Percentiles rank a stretch among this genome's conserved stretches.
Evolutionary conservation across 306 rosid species (phyloP).

Genomic region (Rubus idaeus): DNA sequence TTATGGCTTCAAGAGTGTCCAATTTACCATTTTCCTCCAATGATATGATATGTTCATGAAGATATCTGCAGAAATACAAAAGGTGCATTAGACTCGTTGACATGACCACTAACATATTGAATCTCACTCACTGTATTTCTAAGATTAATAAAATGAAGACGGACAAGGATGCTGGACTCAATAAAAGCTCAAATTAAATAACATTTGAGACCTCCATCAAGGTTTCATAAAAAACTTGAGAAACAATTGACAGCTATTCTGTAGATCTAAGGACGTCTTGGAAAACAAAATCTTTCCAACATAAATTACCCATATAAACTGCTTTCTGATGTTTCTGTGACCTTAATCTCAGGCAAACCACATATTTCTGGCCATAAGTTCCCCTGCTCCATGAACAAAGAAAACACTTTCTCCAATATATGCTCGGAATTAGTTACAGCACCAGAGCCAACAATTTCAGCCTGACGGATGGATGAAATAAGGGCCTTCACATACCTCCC

Average conservation of each 20-base stretch:
- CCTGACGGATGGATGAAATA: conserved; percentile 54
- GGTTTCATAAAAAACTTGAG: background rate
- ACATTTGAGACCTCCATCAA: conserved; percentile 13
- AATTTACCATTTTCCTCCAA: conserved; percentile 75
- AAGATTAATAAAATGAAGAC: background rate
- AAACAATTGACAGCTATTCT: background rate
- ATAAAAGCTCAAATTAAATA: background rate
- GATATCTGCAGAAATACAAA: conserved; percentile 60
- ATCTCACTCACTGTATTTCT: conserved; percentile 1
- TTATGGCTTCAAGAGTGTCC: conserved; percentile 87
- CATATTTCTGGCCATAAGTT: conserved; percentile 94
- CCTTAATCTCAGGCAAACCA: conserved; percentile 72
- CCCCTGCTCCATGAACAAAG: conserved; percentile 93
- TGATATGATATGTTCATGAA: conserved; percentile 65
- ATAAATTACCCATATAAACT: conserved; percentile 68
- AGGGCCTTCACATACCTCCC: conserved; percentile 79
- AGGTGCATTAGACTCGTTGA: conserved; percentile 21
- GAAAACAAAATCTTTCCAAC: conserved; percentile 5
- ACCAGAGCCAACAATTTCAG: conserved; percentile 46
- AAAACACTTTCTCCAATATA: conserved; percentile 74
- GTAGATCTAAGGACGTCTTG: background rate
- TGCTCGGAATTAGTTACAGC: conserved; percentile 53
- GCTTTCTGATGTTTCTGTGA: conserved; percentile 64
- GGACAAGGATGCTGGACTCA: background rate
- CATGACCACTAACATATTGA: conserved; percentile 16